phyloP scores from a whole-genome alignment of 805 yeast genomes.

The Hanseniaspora occidentalis region DNA sequence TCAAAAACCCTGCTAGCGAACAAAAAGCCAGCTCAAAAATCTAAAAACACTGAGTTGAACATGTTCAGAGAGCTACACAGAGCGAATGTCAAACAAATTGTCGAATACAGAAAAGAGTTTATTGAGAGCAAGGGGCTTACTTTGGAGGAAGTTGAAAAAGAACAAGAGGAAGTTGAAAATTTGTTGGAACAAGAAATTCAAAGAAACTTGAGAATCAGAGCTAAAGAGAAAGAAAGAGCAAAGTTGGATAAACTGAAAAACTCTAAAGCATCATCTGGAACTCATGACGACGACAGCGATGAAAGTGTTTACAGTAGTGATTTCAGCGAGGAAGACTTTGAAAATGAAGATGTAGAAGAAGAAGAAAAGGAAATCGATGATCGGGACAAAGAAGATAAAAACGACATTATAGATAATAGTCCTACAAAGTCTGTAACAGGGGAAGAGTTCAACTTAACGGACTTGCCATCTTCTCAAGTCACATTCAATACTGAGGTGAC shows the following conservation, averaged over 20 bases:
- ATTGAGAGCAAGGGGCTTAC: conserved; percentile 33
- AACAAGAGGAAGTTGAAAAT: conserved; percentile 21
- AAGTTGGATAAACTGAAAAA: conserved; percentile 19
- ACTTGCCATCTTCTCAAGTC: neutral
- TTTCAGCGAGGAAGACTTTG: conserved; percentile 6
- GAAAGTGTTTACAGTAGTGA: conserved; percentile 3
- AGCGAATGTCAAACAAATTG: conserved; percentile 37
- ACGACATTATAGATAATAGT: too few species aligned
- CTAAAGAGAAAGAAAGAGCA: conserved; percentile 26
- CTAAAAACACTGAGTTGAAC: conserved; percentile 7
- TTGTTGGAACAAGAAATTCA: conserved; percentile 38
- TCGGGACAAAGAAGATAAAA: conserved; percentile 17
- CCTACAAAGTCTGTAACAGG: too few species aligned
- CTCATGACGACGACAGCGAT: conserved; percentile 11
- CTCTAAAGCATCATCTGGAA: neutral
- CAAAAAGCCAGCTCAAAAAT: neutral
- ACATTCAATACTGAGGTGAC: neutral
- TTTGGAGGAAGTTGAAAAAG: conserved; percentile 27
- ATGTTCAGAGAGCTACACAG: conserved; percentile 28
- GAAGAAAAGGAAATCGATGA: conserved; percentile 16
- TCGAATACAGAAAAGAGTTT: conserved; percentile 35
- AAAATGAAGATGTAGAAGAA: conserved; percentile 13
- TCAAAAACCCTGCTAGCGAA: conserved; percentile 14
- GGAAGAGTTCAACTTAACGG: conserved; percentile 12
- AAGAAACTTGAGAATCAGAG: conserved; percentile 33